These are phyloP conservation scores for Leccinum disarticulatum DNA, from an alignment of 768 basidiomycete species.

Conservation along the genomic window DNA sequence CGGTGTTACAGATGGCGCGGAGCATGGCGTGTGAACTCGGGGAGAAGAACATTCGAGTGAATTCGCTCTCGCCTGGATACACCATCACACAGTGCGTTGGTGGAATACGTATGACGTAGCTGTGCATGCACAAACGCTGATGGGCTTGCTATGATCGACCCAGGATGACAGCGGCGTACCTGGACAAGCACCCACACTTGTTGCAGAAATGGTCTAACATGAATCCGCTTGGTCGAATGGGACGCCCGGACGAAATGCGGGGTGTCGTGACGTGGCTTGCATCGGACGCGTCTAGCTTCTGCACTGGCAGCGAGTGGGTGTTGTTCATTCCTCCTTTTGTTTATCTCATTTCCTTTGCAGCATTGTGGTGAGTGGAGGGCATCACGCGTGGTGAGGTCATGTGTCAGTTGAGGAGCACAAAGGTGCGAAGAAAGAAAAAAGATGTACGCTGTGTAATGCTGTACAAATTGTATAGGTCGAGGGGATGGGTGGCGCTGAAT, in stretches of 20 bases:
- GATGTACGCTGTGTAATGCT: too few relatives aligned
- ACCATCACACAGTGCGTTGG: conserved; percentile 64
- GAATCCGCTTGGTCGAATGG: conserved; percentile 72
- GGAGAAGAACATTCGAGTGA: conserved; percentile 63
- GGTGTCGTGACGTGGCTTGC: conserved; percentile 74
- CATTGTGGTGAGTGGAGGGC: too few relatives aligned
- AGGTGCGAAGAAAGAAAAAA: too few relatives aligned
- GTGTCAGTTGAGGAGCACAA: too few relatives aligned
- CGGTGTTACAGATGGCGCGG: conserved; percentile 78
- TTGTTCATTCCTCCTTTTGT: neutral
- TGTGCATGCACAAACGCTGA: too few relatives aligned
- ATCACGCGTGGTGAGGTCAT: too few relatives aligned
- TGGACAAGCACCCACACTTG: conserved; percentile 64
- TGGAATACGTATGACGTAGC: conserved; percentile 25
- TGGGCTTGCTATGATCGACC: conserved; percentile 10
- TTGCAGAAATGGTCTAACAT: conserved; percentile 63
- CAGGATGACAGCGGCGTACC: conserved; percentile 74
- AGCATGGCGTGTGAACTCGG: conserved; percentile 84
- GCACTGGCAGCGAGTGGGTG: conserved; percentile 80
- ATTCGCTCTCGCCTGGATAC: conserved; percentile 73
- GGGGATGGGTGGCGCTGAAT: too few relatives aligned
- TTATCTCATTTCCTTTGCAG: neutral
- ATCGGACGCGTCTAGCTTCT: conserved; percentile 73
- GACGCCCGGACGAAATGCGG: conserved; percentile 68
- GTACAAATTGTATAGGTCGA: too few relatives aligned